phyloP scores from a whole-genome alignment of 768 basidiomycete genomes.

The Lactarius quietus region DNA sequence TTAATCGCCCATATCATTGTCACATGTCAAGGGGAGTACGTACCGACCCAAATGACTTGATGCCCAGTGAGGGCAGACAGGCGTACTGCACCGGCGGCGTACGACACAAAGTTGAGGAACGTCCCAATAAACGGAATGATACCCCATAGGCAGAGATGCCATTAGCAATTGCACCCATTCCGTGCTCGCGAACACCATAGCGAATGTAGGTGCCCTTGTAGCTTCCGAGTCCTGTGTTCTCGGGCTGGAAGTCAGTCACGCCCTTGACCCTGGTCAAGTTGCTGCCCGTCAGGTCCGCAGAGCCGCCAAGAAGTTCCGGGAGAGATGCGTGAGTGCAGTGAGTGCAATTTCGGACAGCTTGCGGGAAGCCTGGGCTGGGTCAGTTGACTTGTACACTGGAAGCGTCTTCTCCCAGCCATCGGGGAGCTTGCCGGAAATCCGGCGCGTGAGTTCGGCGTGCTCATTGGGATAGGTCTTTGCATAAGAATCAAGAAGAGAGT shows the following conservation, averaged over 20 bases:
- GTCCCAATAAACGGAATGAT: constrained; percentile 90
- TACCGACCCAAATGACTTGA: constrained; percentile 91
- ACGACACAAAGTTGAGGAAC: constrained; percentile 94
- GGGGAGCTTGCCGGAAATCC: constrained; percentile 80
- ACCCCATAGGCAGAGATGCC: constrained; percentile 88
- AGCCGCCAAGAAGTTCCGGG: constrained; percentile 86
- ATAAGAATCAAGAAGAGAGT: constrained; percentile 62
- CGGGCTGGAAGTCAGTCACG: constrained; percentile 89
- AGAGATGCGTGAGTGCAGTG: constrained; percentile 66
- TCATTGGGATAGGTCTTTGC: constrained; percentile 76
- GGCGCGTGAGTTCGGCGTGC: constrained; percentile 80
- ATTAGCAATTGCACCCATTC: constrained; percentile 94
- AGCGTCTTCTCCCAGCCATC: constrained; percentile 82
- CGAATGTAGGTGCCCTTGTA: constrained; percentile 91
- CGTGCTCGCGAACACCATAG: constrained; percentile 97
- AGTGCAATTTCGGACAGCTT: constrained; percentile 91
- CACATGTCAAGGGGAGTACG: constrained; percentile 33
- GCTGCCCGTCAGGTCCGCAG: constrained; percentile 88
- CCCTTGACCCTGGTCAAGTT: constrained; percentile 87
- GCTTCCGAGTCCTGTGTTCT: constrained; percentile 75
- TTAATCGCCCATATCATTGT: background rate
- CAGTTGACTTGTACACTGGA: constrained; percentile 79
- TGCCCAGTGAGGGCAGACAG: constrained; percentile 85
- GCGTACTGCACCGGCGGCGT: constrained; percentile 89
- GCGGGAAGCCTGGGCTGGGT: constrained; percentile 85